Evolutionary conservation across 1,284 basidiomycete genomes (phyloP).

Genomic region (Sporisorium graminicola): DNA sequence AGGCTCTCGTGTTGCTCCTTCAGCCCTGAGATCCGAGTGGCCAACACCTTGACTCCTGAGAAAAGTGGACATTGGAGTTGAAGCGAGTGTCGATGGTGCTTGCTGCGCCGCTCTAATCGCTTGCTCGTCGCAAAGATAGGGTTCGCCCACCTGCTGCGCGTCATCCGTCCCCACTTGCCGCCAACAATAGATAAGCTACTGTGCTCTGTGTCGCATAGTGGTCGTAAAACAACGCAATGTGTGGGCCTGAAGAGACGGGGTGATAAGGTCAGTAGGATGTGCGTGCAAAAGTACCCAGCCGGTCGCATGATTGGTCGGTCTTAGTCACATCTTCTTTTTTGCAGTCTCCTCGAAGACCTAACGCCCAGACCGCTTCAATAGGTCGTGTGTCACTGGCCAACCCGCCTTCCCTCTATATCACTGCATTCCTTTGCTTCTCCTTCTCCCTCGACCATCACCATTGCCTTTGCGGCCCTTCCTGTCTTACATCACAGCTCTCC

Average conservation of each 20-base stretch:
- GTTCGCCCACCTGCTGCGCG: background rate
- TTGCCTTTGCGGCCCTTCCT: background rate
- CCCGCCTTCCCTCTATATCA: background rate
- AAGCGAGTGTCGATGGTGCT: background rate
- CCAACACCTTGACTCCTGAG: background rate
- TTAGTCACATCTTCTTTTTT: conserved; percentile 2
- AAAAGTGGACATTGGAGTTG: background rate
- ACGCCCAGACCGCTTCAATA: background rate
- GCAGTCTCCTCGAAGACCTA: background rate
- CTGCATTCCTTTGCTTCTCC: background rate
- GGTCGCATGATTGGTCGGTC: background rate
- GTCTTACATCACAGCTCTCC: too few species aligned
- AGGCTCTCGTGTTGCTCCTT: background rate
- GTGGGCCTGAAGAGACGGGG: background rate
- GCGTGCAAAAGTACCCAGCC: background rate
- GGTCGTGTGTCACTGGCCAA: conserved; percentile 4
- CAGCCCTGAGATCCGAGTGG: background rate
- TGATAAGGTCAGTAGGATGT: background rate
- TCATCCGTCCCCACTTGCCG: conserved; percentile 1
- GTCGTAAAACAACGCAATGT: background rate
- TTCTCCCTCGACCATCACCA: conserved; percentile 1
- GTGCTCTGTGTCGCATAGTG: background rate
- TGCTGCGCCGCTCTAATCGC: background rate
- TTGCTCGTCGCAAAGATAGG: background rate
- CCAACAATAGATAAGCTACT: conserved; percentile 1